Conservation (phyloP, 352 stramenopile genomes). For the Paralagenidium karlingii region DNA sequence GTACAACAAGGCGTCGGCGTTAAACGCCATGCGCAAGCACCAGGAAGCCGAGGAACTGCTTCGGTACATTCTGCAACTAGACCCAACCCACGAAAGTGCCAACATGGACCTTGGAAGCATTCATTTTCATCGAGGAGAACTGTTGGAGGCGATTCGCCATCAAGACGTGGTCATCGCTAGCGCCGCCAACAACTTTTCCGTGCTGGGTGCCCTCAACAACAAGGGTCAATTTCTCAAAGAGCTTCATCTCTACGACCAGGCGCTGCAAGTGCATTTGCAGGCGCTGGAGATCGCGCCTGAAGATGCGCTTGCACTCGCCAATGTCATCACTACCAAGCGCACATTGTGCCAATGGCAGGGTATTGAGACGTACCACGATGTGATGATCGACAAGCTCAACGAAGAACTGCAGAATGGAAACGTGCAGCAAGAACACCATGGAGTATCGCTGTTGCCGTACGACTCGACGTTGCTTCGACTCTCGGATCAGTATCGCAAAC, state of each 20-base stretch:
- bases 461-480: conserved; percentile 51
- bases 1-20: conserved; percentile 60
- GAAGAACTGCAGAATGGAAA: conserved; percentile 5
- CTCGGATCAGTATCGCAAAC: conserved; percentile 30
- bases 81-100: conserved; percentile 22
- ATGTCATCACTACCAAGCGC: conserved; percentile 33
- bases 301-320: conserved; percentile 22
- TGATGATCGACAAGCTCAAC: conserved; percentile 15
- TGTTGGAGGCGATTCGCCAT: conserved; percentile 23
- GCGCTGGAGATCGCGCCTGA: conserved; percentile 19
- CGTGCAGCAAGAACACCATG: neutral
- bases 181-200: conserved; percentile 1
- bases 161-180: conserved; percentile 23
- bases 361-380: conserved; percentile 29
- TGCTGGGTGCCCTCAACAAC: conserved; percentile 42
- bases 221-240: conserved; percentile 62
- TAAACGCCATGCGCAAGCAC: conserved; percentile 21
- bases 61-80: conserved; percentile 20
- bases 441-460: conserved; percentile 37
- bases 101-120: conserved; percentile 42
- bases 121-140: conserved; percentile 26
- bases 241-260: conserved; percentile 13
- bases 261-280: conserved; percentile 25
- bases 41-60: conserved; percentile 23
- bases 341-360: conserved; percentile 46